Conservation (phyloP, 2,329 filamentous ascomycete species). For the Penicillium decumbens region DNA sequence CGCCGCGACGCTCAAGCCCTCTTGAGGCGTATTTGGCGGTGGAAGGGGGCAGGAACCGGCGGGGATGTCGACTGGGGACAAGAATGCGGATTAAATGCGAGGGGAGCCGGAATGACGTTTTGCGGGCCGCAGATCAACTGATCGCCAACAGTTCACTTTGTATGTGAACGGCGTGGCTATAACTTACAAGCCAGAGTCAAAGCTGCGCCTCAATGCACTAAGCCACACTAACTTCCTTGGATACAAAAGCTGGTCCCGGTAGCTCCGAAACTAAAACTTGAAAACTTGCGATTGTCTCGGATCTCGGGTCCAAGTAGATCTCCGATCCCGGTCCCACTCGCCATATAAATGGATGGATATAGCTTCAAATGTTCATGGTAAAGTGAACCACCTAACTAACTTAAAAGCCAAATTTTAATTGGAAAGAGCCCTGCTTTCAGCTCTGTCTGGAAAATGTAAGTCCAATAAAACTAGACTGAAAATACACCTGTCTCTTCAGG, state of each 20-base stretch:
- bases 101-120: constrained; percentile 21
- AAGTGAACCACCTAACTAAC: not conserved
- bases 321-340: not conserved
- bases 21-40: not conserved
- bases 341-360: not conserved
- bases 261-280: not conserved
- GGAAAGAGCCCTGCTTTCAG: not conserved
- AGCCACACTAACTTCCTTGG: constrained; percentile 2
- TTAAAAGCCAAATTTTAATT: not conserved
- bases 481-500: constrained; percentile 8
- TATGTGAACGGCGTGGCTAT: not conserved
- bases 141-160: not conserved
- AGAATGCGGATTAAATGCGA: constrained; percentile 17
- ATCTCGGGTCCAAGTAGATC: not conserved
- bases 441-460: not conserved
- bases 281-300: not conserved
- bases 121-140: constrained; percentile 13
- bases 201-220: constrained; percentile 14
- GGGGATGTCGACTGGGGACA: constrained; percentile 9
- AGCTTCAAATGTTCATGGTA: not conserved
- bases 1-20: not conserved
- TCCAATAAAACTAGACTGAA: not conserved
- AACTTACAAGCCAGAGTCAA: too few relatives aligned
- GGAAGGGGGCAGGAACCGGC: not conserved
- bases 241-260: not conserved